Evolutionary conservation across 495 filamentous ascomycete species (phyloP).

Genomic region (Aspergillus funiculosus): DNA sequence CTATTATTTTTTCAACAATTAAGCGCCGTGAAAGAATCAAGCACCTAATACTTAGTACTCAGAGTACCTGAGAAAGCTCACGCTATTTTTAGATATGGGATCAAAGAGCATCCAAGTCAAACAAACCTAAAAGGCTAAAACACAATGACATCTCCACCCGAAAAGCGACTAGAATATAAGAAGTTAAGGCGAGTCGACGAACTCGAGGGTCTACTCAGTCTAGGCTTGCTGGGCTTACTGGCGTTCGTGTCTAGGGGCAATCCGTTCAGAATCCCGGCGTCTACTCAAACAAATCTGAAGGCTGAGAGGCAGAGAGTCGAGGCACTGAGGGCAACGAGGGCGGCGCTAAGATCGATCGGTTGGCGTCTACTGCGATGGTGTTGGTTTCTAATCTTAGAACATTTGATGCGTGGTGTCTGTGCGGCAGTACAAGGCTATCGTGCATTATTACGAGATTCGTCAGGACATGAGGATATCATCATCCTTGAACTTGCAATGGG

Average conservation of each 20-base stretch:
- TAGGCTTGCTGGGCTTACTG: too few relatives aligned
- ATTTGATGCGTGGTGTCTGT: conserved; percentile 1
- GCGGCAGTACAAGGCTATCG: background rate
- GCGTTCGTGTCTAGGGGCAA: too few relatives aligned
- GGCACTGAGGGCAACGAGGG: too few relatives aligned
- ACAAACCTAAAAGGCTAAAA: conserved; percentile 3
- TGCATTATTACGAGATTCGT: too few relatives aligned
- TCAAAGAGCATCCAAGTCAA: background rate
- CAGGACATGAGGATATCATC: too few relatives aligned
- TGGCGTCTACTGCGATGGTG: conserved; percentile 3
- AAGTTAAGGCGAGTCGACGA: background rate
- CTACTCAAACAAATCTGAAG: conserved; percentile 1
- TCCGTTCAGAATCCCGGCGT: background rate
- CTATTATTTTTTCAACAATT: too few relatives aligned
- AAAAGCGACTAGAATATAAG: conserved; percentile 1
- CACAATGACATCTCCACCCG: background rate
- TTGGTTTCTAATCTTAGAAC: conserved; percentile 8
- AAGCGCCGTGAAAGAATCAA: background rate
- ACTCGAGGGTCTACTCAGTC: too few relatives aligned
- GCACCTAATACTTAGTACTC: background rate
- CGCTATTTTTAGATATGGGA: background rate
- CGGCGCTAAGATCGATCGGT: conserved; percentile 3
- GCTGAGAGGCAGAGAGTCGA: too few relatives aligned
- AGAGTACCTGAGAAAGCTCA: background rate
- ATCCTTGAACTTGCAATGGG: too few relatives aligned